Conservation (phyloP, 345 rosid genomes). For the Camelina sativa region DNA sequence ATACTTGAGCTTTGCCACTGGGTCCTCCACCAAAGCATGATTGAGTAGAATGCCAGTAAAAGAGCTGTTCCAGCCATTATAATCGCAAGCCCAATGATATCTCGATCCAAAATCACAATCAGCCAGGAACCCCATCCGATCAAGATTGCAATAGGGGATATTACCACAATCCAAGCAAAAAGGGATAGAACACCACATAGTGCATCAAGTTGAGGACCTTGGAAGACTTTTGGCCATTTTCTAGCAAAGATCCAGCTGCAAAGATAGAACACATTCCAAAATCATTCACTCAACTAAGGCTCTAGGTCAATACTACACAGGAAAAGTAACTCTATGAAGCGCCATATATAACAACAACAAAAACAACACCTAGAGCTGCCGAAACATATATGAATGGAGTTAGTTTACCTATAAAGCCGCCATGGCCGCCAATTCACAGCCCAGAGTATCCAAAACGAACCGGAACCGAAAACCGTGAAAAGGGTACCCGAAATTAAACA, state of each 20-base stretch:
- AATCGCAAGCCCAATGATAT: slow-evolving; percentile 91
- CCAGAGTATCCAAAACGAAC: slow-evolving; percentile 89
- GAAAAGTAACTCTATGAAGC: slow-evolving; percentile 14
- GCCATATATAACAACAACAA: background rate
- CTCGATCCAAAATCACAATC: slow-evolving; percentile 73
- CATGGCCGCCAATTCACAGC: slow-evolving; percentile 99
- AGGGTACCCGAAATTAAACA: slow-evolving; percentile 89
- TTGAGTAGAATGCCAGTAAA: slow-evolving; percentile 91
- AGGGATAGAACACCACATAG: slow-evolving; percentile 76
- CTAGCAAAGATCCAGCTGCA: slow-evolving; percentile 99
- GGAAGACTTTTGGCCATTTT: slow-evolving; percentile 89
- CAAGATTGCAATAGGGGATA: slow-evolving; percentile 85
- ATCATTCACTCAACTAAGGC: slow-evolving; percentile 10
- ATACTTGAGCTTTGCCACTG: slow-evolving; percentile 99
- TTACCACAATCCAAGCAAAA: slow-evolving; percentile 74
- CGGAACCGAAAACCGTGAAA: slow-evolving; percentile 69
- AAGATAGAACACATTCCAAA: slow-evolving; percentile 29
- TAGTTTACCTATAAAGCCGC: slow-evolving; percentile 86
- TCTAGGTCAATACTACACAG: slow-evolving; percentile 16
- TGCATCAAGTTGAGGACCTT: slow-evolving; percentile 82
- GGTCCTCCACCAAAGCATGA: slow-evolving; percentile 99
- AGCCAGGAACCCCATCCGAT: slow-evolving; percentile 91
- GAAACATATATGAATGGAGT: background rate
- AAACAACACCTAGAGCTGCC: slow-evolving; percentile 7
- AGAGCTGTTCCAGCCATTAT: slow-evolving; percentile 99